Percentiles rank a stretch among this genome's conserved stretches.
phyloP scores from a whole-genome alignment of 192 early-diverging fungal species.

The Umbelopsis ramanniana region DNA sequence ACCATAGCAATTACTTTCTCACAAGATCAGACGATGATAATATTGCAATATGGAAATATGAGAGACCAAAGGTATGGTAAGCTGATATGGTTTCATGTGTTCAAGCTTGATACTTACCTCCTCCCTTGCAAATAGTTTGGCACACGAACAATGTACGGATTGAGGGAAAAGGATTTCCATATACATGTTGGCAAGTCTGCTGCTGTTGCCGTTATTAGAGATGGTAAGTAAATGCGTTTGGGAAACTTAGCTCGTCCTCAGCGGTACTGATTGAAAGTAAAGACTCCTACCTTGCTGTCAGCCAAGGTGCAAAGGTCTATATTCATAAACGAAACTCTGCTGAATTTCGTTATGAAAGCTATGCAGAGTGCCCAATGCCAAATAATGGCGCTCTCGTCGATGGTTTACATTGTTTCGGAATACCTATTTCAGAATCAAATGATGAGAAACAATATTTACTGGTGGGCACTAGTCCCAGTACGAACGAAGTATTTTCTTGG shows the following conservation, averaged over 20 bases:
- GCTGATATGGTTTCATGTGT: not conserved
- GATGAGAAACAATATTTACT: not conserved
- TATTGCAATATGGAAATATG: conserved; percentile 56
- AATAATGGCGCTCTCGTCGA: not conserved
- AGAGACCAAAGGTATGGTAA: conserved; percentile 52
- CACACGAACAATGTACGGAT: not conserved
- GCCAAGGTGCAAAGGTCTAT: not conserved
- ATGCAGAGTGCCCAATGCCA: not conserved
- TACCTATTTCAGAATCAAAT: not conserved
- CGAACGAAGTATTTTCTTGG: not conserved
- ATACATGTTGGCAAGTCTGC: not conserved
- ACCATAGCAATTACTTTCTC: conserved; percentile 47
- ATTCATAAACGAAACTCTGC: not conserved
- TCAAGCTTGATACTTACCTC: not conserved
- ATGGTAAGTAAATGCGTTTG: not conserved
- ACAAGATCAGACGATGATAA: conserved; percentile 56
- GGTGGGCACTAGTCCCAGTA: not conserved
- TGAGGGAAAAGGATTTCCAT: conserved; percentile 5
- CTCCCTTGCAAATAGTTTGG: not conserved
- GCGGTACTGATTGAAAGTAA: no score
- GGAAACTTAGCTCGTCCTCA: no score
- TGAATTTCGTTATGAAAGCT: not conserved
- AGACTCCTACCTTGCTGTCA: not conserved
- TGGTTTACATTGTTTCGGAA: not conserved
- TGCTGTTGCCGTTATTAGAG: not conserved